Percentiles rank a stretch among this genome's conserved stretches.
Evolutionary conservation across 306 rosid species (phyloP).

Genomic region (Corylus heterophylla): DNA sequence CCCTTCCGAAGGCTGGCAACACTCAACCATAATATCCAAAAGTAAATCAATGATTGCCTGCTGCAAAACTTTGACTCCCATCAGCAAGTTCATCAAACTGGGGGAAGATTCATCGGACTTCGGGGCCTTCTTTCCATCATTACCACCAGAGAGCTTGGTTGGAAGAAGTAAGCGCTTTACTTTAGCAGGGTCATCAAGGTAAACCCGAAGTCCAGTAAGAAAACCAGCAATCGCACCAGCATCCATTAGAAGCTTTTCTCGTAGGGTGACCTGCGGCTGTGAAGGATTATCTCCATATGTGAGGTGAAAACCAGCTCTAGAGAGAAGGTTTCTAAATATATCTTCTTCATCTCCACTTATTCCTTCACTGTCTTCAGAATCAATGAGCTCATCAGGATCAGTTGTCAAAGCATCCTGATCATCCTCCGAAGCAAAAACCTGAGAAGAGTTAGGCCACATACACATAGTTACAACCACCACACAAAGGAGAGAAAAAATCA

Average conservation of each 20-base stretch:
- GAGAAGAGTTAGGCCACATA: conserved; percentile 27
- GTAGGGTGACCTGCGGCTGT: conserved; percentile 91
- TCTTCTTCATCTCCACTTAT: conserved; percentile 98
- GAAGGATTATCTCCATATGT: conserved; percentile 96
- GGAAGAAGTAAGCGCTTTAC: conserved; percentile 98
- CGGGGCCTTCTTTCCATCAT: conserved; percentile 76
- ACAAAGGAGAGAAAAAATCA: conserved; percentile 20
- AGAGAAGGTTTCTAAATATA: conserved; percentile 89
- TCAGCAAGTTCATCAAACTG: conserved; percentile 94
- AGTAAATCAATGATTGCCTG: conserved; percentile 96
- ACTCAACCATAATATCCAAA: conserved; percentile 97
- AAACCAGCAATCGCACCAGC: conserved; percentile 99
- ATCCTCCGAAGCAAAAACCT: conserved; percentile 97
- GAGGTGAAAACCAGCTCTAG: conserved; percentile 97
- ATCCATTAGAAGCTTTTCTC: conserved; percentile 95
- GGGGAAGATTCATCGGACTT: conserved; percentile 87
- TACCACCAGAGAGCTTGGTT: conserved; percentile 77
- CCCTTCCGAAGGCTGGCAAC: conserved; percentile 96
- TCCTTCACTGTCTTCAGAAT: conserved; percentile 97
- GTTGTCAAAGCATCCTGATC: conserved; percentile 98
- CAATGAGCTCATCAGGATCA: conserved; percentile 92
- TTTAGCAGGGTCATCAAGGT: conserved; percentile 99
- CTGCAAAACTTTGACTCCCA: conserved; percentile 99
- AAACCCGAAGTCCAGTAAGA: conserved; percentile 95
- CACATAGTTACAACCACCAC: conserved; percentile 31